Conservation (phyloP, 306 rosid genomes). For the Rosa rugosa region DNA sequence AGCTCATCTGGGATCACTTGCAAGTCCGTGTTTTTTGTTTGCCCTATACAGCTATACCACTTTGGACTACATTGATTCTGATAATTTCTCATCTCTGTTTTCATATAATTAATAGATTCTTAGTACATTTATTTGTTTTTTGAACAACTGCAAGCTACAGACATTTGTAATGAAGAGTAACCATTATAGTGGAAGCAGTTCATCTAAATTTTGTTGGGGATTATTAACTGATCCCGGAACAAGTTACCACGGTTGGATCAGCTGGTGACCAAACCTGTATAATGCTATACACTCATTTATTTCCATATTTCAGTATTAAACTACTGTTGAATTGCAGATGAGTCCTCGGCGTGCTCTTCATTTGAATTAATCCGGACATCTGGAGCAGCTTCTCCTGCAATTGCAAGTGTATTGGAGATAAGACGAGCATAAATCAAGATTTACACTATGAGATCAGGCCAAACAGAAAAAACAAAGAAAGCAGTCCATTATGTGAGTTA, state of each 20-base stretch:
- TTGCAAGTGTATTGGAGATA: neutral
- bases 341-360: neutral
- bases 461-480: neutral
- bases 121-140: neutral
- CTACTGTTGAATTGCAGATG: neutral
- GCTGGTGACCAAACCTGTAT: neutral
- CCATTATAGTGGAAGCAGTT: neutral
- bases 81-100: neutral
- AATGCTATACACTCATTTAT: slow-evolving; percentile 4
- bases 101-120: neutral
- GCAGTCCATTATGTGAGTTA: neutral
- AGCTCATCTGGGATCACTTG: neutral
- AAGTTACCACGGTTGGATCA: slow-evolving; percentile 2
- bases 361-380: slow-evolving; percentile 16
- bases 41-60: neutral
- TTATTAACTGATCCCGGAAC: neutral
- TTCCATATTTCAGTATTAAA: neutral
- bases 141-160: neutral
- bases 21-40: neutral
- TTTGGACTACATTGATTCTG: neutral
- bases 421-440: neutral
- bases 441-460: neutral
- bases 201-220: neutral
- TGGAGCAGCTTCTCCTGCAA: slow-evolving; percentile 32
- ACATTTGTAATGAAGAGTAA: neutral